Evolutionary conservation across 1,284 basidiomycete genomes (phyloP), one percentile per base, ranked within the genome.

Genomic region (Puccinia polysora): DNA sequence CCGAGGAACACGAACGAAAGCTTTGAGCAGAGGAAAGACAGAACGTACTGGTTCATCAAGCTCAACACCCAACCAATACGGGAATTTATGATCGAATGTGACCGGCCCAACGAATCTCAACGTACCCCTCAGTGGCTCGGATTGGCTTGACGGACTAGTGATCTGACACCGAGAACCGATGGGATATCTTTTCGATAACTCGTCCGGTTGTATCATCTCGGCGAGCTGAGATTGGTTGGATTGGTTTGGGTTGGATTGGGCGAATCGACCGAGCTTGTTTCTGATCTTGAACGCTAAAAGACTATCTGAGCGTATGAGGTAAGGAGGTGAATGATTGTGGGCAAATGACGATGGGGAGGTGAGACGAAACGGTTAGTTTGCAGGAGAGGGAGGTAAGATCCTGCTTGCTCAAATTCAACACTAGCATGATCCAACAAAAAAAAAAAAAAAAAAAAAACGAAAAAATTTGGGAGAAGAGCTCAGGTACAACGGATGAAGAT

Each of bases 21-120:
- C 40, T n/a, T 45, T 45, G n/a, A 45, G n/a, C n/a, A 10, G 10
- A 10, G 10, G n/a, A n/a, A 45, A 45, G 40, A 82, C 94, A n/a
- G n/a, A 97, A 12, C 95, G 94, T 12, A 92, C 84, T 0, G 96
- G 95, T 78, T 97, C 96, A 78, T 98, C 96, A 77, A 95, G 91
- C 80, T 96, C 90, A 6, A 98, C 84, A 0, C 95, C 96, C 1
- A 97, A 85, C 95, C 95, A 97, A 0, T 85, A 78, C 0, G 40
- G 45, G 38, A 50, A 20, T 20, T 45, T 80, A 2, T 83, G 45
- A 20, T 86, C 86, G 77, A 97, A 96, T 65, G 84, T 83, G 0
- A 93, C 91, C 30, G 82, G 79, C 0, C 96, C 96, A 12, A 94
- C 87, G 77, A 88, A 98, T 8, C 87, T 84, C 25, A 98, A 86